Base-by-base conservation (phyloP, 1,139 yeast genomes). In the Diutina pseudorugosa region DNA sequence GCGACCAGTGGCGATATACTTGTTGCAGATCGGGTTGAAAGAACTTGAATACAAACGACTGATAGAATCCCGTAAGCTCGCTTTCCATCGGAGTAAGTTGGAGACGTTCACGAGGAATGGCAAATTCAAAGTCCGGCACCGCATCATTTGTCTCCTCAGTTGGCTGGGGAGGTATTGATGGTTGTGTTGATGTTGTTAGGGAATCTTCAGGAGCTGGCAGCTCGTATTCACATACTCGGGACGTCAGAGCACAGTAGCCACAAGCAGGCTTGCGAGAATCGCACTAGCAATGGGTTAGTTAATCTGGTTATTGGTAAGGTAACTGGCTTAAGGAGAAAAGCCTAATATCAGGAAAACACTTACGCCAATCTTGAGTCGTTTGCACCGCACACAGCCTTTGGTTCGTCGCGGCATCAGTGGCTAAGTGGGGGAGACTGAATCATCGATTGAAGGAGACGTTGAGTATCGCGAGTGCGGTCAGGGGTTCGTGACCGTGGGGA, bases 351-450 rank as follows among this genome's bases (percentile, higher is more conserved):
- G 41, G 9, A 36, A n/a, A 36, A 6, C 16, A 45, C 49, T n/a
- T 45, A 45, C 49, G 4, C 49, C 49, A 9, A 45, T 45, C 23
- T 45, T 45, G 19, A 45, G 40, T 20, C 21, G 14, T 19, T 45
- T 45, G 40, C 49, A 45, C 14, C 36, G 27, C 40, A n/a, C 20
- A 18, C 49, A 45, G 6, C 49, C 49, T 27, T 45, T 45, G 7
- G 49, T 45, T 27, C 40, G 36, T 33, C 49, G 16, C 7, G 49
- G 49, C 49, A 45, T 45, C 4, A 4, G n/a, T 4, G 40, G 42
- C 27, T 3, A 9, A 30, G 12, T 9, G 36, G 36, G n/a, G 36
- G 36, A 30, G 36, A 14, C 8, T 30, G 36, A 14, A 30, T 30
- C 12, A 30, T 30, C 36, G 36, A 30, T 12, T 14, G 36, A 30